phyloP scores from a whole-genome alignment of 148 eudicot species.

The Persicaria maculosa region DNA sequence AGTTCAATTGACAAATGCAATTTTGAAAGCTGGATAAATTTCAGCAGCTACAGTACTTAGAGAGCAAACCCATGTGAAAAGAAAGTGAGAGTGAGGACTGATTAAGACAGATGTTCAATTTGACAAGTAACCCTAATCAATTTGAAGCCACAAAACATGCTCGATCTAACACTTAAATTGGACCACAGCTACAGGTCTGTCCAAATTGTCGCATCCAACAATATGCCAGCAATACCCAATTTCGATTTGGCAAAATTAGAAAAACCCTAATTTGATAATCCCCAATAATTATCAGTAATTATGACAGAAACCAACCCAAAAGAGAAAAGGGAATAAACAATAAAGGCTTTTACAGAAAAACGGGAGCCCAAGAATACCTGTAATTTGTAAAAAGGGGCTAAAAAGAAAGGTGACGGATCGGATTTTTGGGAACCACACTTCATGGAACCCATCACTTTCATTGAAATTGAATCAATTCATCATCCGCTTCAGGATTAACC shows the following conservation, averaged over 20 bases:
- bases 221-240: slow-evolving; percentile 5
- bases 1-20: background rate
- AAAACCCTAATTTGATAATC: background rate
- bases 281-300: background rate
- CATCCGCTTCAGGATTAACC: slow-evolving; percentile 28
- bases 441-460: slow-evolving; percentile 21
- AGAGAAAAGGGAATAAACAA: background rate
- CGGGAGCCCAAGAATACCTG: slow-evolving; percentile 10
- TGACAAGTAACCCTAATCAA: slow-evolving; percentile 11
- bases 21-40: no score
- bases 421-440: slow-evolving; percentile 20
- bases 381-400: slow-evolving; percentile 17
- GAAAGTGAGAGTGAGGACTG: slow-evolving; percentile 23
- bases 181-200: slow-evolving; percentile 22
- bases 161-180: slow-evolving; percentile 13
- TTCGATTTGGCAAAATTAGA: slow-evolving; percentile 9
- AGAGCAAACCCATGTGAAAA: slow-evolving; percentile 28
- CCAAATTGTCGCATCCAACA: background rate
- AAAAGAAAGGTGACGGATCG: slow-evolving; percentile 12
- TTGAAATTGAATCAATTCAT: slow-evolving; percentile 15
- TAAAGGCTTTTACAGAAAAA: slow-evolving; percentile 4
- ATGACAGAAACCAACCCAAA: background rate
- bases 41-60: slow-evolving; percentile 10
- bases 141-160: slow-evolving; percentile 20
- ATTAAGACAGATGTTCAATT: slow-evolving; percentile 16